A percentile compares a stretch with the other conserved stretches of the same genome.
phyloP scores from a whole-genome alignment of 495 filamentous ascomycete genomes.

The Amphirosellinia nigrospora region DNA sequence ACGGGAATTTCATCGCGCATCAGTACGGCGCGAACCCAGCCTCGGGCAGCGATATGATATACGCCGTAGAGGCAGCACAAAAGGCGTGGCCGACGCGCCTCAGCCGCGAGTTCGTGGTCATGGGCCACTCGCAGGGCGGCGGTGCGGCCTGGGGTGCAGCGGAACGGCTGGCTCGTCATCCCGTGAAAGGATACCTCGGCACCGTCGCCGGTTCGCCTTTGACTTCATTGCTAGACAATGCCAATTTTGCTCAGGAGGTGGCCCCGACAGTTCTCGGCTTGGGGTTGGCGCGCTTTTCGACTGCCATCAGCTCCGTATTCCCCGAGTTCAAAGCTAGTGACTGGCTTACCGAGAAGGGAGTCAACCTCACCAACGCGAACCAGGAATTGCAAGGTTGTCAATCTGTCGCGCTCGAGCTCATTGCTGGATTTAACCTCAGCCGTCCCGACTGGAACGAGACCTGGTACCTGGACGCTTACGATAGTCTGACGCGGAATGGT shows the following conservation, averaged over 20 bases:
- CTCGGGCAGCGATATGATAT: constrained; percentile 24
- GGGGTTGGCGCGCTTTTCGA: background rate
- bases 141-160: constrained; percentile 31
- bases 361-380: background rate
- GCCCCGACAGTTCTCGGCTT: background rate
- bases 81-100: constrained; percentile 41
- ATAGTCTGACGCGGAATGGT: background rate
- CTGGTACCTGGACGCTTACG: background rate
- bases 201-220: constrained; percentile 5
- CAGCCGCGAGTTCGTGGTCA: constrained; percentile 44
- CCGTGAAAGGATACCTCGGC: background rate
- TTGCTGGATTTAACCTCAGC: background rate
- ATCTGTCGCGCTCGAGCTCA: background rate
- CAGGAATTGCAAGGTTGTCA: constrained; percentile 4
- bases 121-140: constrained; percentile 57
- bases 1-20: background rate
- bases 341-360: background rate
- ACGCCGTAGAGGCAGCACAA: constrained; percentile 49
- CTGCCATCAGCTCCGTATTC: background rate
- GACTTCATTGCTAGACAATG: background rate
- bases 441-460: constrained; percentile 3
- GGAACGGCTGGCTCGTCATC: background rate
- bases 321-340: background rate
- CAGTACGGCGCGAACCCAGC: background rate
- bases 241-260: background rate